These are phyloP conservation scores for Tetraselmis chui DNA, from an alignment of 139 green algal genomes.

Conservation along the genomic window DNA sequence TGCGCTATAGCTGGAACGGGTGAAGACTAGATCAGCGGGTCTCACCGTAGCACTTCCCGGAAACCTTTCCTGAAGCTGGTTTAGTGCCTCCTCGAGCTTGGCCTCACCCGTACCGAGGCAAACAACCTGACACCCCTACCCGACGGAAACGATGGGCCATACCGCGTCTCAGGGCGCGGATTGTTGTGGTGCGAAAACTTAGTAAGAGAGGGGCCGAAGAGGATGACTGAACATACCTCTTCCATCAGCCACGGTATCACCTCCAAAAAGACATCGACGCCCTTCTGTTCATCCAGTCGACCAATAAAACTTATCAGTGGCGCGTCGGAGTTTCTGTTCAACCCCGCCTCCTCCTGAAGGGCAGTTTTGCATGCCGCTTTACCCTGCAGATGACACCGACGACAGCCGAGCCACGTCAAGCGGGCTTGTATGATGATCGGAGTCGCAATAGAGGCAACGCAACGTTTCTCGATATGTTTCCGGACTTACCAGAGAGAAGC, in stretches of 20 bases:
- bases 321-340: slow-evolving; percentile 1
- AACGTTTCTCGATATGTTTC: too few species aligned
- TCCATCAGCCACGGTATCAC: slow-evolving; percentile 6
- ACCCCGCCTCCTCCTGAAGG: slow-evolving; percentile 30
- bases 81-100: slow-evolving; percentile 18
- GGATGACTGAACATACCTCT: background rate
- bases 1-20: too few species aligned
- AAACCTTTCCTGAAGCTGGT: background rate
- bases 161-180: too few species aligned
- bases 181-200: too few species aligned
- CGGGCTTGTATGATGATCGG: too few species aligned
- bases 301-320: slow-evolving; percentile 33
- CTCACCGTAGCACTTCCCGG: background rate
- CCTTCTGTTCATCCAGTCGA: slow-evolving; percentile 39
- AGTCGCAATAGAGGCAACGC: too few species aligned
- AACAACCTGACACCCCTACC: slow-evolving; percentile 14
- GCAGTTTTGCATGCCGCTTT: slow-evolving; percentile 27
- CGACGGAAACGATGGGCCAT: too few species aligned
- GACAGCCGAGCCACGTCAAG: background rate
- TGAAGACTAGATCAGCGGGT: too few species aligned
- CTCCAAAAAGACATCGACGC: slow-evolving; percentile 25
- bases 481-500: slow-evolving; percentile 5
- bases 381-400: slow-evolving; percentile 2
- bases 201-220: too few species aligned
- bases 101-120: slow-evolving; percentile 28